A percentile compares a stretch with the other conserved stretches of the same genome.
These are phyloP conservation scores for Clonostachys solani DNA, from an alignment of 2,329 filamentous ascomycete species.

Conservation along the genomic window DNA sequence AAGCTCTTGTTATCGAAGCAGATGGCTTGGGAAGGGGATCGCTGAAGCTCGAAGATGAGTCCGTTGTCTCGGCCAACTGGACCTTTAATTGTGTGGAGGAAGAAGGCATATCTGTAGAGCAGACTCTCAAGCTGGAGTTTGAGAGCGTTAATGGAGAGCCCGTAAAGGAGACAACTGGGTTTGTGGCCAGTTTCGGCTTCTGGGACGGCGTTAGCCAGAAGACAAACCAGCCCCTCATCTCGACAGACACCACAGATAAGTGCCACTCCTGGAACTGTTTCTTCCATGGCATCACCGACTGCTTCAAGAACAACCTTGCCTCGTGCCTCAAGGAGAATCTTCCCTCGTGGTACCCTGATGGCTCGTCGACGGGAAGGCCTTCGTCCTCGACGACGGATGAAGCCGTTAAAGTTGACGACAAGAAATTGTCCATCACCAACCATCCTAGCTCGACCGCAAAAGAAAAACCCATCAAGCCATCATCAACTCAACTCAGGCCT, in stretches of 20 bases:
- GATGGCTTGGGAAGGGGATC: constrained; percentile 34
- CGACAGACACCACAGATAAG: background rate
- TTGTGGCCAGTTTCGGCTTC: background rate
- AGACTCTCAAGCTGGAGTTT: constrained; percentile 1
- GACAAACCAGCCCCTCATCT: background rate
- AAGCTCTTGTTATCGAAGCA: constrained; percentile 30
- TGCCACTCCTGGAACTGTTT: background rate
- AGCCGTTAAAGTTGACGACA: too few relatives aligned
- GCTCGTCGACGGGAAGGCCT: too few relatives aligned
- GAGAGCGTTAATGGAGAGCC: background rate
- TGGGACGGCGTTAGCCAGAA: background rate
- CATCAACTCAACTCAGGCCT: background rate
- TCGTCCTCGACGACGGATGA: too few relatives aligned
- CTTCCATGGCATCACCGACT: background rate
- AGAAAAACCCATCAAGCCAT: background rate
- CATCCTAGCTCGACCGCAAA: background rate
- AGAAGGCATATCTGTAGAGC: constrained; percentile 24
- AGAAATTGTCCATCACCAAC: background rate
- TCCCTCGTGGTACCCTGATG: too few relatives aligned
- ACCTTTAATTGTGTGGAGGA: constrained; percentile 36
- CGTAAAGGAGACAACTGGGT: background rate
- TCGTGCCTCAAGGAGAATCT: too few relatives aligned
- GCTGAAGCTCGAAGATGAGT: constrained; percentile 30
- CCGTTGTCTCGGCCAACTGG: constrained; percentile 38
- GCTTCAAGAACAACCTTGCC: too few relatives aligned